Evolutionary conservation across 495 filamentous ascomycete species (phyloP).

Genomic region (Thermothielavioides terrestris): DNA sequence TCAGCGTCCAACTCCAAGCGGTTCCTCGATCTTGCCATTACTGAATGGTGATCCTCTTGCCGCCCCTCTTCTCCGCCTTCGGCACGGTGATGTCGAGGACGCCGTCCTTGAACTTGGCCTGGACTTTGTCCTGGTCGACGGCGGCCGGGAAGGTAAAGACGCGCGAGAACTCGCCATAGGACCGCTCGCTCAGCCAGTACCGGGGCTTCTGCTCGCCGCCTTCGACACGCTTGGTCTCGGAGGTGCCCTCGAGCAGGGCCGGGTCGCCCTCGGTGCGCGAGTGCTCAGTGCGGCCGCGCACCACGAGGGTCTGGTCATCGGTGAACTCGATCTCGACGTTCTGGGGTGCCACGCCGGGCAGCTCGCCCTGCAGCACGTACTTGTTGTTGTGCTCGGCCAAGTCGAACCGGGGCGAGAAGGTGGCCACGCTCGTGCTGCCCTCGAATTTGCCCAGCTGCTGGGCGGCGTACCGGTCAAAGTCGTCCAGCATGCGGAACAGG

Average conservation of each 20-base stretch:
- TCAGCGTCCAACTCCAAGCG: too few species aligned
- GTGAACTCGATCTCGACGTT: slow-evolving; percentile 80
- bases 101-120: slow-evolving; percentile 54
- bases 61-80: slow-evolving; percentile 51
- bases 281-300: slow-evolving; percentile 60
- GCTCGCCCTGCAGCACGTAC: slow-evolving; percentile 81
- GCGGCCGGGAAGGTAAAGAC: slow-evolving; percentile 69
- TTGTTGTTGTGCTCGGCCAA: slow-evolving; percentile 56
- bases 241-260: slow-evolving; percentile 7
- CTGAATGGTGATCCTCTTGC: slow-evolving; percentile 13
- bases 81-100: slow-evolving; percentile 64
- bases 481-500: slow-evolving; percentile 71
- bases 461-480: slow-evolving; percentile 54
- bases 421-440: neutral
- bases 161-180: slow-evolving; percentile 69
- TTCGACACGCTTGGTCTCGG: slow-evolving; percentile 20
- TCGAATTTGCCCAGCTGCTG: slow-evolving; percentile 15
- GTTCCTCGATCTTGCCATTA: neutral
- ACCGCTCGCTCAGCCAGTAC: slow-evolving; percentile 81
- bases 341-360: slow-evolving; percentile 74
- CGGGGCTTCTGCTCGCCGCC: slow-evolving; percentile 27
- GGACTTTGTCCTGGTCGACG: slow-evolving; percentile 74
- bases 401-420: slow-evolving; percentile 54
- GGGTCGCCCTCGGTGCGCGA: slow-evolving; percentile 39
- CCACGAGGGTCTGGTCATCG: slow-evolving; percentile 64